Percentiles rank a stretch among this genome's conserved stretches.
These are phyloP conservation scores for Suillus variegatus DNA, from an alignment of 768 basidiomycete genomes.

Conservation along the genomic window DNA sequence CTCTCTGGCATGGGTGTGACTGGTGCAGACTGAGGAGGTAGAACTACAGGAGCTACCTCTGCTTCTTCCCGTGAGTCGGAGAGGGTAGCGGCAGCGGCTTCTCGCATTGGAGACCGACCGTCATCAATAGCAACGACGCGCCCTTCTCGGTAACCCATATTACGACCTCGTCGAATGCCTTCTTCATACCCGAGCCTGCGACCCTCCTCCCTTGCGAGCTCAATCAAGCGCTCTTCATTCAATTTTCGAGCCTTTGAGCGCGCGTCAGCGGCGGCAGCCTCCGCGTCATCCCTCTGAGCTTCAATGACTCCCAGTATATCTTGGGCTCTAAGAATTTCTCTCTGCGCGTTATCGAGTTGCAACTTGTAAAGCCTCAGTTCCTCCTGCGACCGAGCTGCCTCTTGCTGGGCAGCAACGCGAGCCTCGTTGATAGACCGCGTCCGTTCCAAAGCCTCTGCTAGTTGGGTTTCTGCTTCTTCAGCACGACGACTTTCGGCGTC, in stretches of 20 bases:
- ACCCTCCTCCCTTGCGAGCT: constrained; percentile 56
- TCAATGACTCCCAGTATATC: constrained; percentile 50
- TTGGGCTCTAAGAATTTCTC: constrained; percentile 59
- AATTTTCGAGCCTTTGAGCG: constrained; percentile 48
- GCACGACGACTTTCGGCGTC: constrained; percentile 39
- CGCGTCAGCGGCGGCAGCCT: constrained; percentile 45
- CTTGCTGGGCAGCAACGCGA: constrained; percentile 29
- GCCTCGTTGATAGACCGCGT: constrained; percentile 34
- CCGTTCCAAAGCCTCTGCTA: constrained; percentile 31
- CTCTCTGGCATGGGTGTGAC: constrained; percentile 16
- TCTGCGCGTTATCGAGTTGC: constrained; percentile 59
- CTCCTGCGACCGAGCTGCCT: constrained; percentile 36
- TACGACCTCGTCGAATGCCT: constrained; percentile 42
- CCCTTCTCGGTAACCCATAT: constrained; percentile 30
- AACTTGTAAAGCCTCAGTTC: constrained; percentile 59
- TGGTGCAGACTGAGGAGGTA: constrained; percentile 25
- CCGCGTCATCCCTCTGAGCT: constrained; percentile 48
- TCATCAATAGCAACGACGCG: constrained; percentile 19
- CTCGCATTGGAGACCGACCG: constrained; percentile 17
- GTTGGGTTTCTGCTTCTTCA: constrained; percentile 34
- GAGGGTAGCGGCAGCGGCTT: constrained; percentile 20
- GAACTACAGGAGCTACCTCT: neutral
- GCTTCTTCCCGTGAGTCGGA: constrained; percentile 22
- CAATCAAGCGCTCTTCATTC: constrained; percentile 47
- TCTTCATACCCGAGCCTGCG: constrained; percentile 51